Conservation (phyloP, 1,139 yeast species). For the Blastobotrys apis region DNA sequence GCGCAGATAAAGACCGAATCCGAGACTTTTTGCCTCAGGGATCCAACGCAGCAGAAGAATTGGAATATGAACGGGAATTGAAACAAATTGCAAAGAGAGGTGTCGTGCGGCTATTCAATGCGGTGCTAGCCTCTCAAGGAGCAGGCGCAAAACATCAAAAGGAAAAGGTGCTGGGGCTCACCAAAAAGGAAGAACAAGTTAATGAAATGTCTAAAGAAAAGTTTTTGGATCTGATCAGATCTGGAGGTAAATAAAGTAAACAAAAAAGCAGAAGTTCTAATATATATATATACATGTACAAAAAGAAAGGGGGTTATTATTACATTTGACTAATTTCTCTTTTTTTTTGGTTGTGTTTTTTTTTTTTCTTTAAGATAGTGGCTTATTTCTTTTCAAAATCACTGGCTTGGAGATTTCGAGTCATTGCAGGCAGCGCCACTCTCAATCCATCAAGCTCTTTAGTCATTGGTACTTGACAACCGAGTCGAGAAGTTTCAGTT, state of each 20-base stretch:
- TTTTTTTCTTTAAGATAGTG: neutral
- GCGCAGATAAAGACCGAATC: slow-evolving; percentile 64
- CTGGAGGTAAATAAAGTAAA: slow-evolving; percentile 27
- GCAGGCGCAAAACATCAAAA: slow-evolving; percentile 35
- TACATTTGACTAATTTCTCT: too few species aligned
- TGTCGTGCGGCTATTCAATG: slow-evolving; percentile 87
- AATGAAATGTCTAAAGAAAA: slow-evolving; percentile 84
- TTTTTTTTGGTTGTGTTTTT: too few species aligned
- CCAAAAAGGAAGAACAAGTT: slow-evolving; percentile 52
- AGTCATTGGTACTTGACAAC: slow-evolving; percentile 88
- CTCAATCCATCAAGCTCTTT: slow-evolving; percentile 89
- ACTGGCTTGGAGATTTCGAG: slow-evolving; percentile 77
- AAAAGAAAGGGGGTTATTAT: neutral
- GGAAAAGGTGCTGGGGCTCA: slow-evolving; percentile 29
- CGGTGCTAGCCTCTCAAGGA: slow-evolving; percentile 74
- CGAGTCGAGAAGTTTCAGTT: slow-evolving; percentile 87
- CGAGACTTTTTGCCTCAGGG: slow-evolving; percentile 62
- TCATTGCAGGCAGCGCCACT: slow-evolving; percentile 97
- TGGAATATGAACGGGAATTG: slow-evolving; percentile 67
- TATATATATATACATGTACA: slow-evolving; percentile 1
- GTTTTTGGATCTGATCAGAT: slow-evolving; percentile 82
- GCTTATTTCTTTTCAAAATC: slow-evolving; percentile 51
- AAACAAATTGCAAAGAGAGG: slow-evolving; percentile 91
- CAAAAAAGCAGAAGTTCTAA: neutral
- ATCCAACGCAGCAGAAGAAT: slow-evolving; percentile 43